Base-by-base conservation (phyloP, 2,329 filamentous ascomycete genomes). In the Tympanopsis confertula region DNA sequence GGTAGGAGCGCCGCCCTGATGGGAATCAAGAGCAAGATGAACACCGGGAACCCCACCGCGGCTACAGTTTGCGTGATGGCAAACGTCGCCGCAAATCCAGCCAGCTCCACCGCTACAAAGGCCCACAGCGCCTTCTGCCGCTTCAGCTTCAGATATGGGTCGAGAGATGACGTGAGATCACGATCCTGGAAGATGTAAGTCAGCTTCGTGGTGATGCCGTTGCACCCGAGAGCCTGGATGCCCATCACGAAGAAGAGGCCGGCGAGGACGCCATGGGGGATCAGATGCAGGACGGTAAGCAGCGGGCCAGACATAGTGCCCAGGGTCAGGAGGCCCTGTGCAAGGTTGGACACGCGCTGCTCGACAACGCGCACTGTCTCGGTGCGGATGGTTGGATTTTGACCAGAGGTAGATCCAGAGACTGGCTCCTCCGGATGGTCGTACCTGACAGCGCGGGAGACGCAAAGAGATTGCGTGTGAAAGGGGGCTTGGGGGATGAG, bases 221-320 rank as follows among this genome's bases (percentile, higher is more conserved):
- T 89, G 18, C 62, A 78, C 51, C 78, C 71, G 20, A 89, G 72
- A 3, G 83, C 83, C 59, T 88, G 81, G 42, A 85, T 68, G 30
- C 83, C 84, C 84, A 89, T 88, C 53, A 86, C 73, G 59, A 88
- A 88, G 66, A 89, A 89, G 19, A 89, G 68, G 0, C 84, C 84
- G 0, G 83, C 84, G 39, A 89, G 70, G 2, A 88, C 82, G 42
- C 78, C 82, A 51, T 87, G 82, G 0, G 84, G 85, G 45, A 89
- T 84, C 7, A 86, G 69, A 49, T 86, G 79, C 7, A 89, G 63
- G 13, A 87, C 82, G 15, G 78, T 61, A 1, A 89, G 71, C 2
- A 89, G 63, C 0, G 84, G 84, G 0, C 79, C 78, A 1, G 76
- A 73, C 82, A 88, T 88, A 41, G 84, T 86, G 33, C 81, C 81